These are phyloP conservation scores for Periconia macrospinosa DNA, from an alignment of 2,329 filamentous ascomycete genomes.

Conservation along the genomic window DNA sequence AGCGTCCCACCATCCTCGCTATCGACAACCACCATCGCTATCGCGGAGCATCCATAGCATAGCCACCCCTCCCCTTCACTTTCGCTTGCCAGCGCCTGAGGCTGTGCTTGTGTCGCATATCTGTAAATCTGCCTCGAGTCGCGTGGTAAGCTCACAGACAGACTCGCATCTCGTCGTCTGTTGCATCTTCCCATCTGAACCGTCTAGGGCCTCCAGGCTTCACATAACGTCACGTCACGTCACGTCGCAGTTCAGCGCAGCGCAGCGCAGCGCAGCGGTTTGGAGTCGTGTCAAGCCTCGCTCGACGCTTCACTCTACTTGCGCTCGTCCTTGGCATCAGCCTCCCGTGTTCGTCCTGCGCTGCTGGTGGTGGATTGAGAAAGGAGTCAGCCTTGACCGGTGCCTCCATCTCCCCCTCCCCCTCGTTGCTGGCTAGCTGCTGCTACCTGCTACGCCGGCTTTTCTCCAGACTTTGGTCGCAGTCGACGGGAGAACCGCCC, in stretches of 20 bases:
- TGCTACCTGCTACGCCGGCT: conserved; percentile 26
- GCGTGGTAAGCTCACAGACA: conserved; percentile 28
- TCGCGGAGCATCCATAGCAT: conserved; percentile 24
- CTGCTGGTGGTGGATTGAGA: conserved; percentile 13
- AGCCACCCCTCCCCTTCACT: conserved; percentile 23
- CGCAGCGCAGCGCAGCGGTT: neutral
- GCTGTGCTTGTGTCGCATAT: conserved; percentile 38
- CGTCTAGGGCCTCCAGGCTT: conserved; percentile 12
- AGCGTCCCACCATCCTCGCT: neutral
- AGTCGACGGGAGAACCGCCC: neutral
- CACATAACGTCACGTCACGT: conserved; percentile 2
- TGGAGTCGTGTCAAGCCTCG: no score
- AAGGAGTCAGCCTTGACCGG: conserved; percentile 43
- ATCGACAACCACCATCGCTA: conserved; percentile 2
- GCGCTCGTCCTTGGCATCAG: conserved; percentile 30
- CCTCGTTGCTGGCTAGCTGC: conserved; percentile 32
- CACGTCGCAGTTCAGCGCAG: conserved; percentile 17
- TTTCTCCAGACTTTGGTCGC: conserved; percentile 1
- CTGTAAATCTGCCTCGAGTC: conserved; percentile 41
- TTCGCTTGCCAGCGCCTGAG: conserved; percentile 30
- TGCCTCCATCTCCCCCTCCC: conserved; percentile 28
- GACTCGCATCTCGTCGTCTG: conserved; percentile 28
- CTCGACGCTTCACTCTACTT: conserved; percentile 17
- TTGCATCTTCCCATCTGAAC: conserved; percentile 9
- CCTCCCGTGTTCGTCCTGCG: conserved; percentile 24